Base-by-base conservation (phyloP, 225 moss, liverwort and hornwort species). In the Polytrichum commune region DNA sequence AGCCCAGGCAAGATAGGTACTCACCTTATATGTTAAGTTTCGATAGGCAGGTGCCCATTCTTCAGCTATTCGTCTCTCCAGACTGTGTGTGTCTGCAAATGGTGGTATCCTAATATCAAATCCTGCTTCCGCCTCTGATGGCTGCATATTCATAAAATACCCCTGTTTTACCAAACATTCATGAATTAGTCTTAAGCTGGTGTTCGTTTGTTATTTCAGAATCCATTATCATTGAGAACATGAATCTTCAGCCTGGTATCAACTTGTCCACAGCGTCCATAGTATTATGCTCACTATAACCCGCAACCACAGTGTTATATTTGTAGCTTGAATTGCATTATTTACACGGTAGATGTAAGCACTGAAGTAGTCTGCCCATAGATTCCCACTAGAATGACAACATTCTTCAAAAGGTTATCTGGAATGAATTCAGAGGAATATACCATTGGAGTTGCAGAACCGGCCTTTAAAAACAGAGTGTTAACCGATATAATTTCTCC, bases 401-500 rank as follows among this genome's bases (percentile, higher is more conserved):
- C 60, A 60, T n/a, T n/a, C 25, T 7, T n/a, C 60, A n/a, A 7
- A 25, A 7, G 10, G 10, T n/a, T n/a, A 9, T 35, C 19, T 58
- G 23, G 60, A 16, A 60, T 25, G 60, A 5, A 18, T 4, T 18
- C 27, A 29, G 16, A 20, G 16, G 4, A 24, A 38, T 69, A 33
- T 61, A 90, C 90, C n/a, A 72, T 69, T 0, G 61, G 27, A n/a
- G 85, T 79, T 20, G 75, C 29, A 63, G 55, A 69, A 29, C 95
- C 93, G n/a, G 93, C 90, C 65, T 89, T 77, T 5, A 96, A 82
- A 63, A 79, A 93, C 18, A 91, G 87, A 27, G 78, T 77, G 28
- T 93, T 96, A 19, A 93, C 71, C 6, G 85, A 77, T 32, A 96
- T 90, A 60, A 93, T 83, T 29, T 91, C 88, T 30, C 89, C 93